These are phyloP conservation scores for Leptomonas seymouri DNA, from an alignment of 208 protist species.

Conservation along the genomic window DNA sequence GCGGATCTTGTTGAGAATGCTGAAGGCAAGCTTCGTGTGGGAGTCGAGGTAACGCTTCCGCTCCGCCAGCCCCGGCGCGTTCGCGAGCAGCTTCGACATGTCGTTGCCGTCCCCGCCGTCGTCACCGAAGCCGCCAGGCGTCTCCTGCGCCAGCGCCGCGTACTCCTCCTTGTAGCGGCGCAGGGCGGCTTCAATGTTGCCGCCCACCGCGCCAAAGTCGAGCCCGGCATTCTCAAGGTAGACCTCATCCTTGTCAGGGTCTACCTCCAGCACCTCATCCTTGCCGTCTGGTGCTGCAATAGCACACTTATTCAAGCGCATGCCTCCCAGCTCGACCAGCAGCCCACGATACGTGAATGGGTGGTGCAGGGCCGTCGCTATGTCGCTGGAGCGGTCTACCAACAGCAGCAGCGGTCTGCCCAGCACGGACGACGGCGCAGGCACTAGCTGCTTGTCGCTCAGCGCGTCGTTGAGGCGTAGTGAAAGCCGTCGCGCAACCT, in stretches of 20 bases:
- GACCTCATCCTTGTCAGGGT: constrained; percentile 84
- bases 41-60: constrained; percentile 83
- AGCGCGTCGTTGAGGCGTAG: constrained; percentile 71
- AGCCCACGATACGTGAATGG: constrained; percentile 90
- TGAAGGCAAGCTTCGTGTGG: constrained; percentile 84
- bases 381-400: constrained; percentile 78
- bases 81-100: constrained; percentile 81
- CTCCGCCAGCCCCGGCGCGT: constrained; percentile 78
- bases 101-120: constrained; percentile 57
- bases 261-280: constrained; percentile 76
- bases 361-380: constrained; percentile 86
- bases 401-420: constrained; percentile 85
- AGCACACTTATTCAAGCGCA: constrained; percentile 85
- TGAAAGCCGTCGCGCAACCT: constrained; percentile 75
- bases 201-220: constrained; percentile 78
- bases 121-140: constrained; percentile 33
- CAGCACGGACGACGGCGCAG: constrained; percentile 54
- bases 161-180: constrained; percentile 79
- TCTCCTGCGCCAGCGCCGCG: constrained; percentile 53
- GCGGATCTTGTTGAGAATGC: constrained; percentile 72
- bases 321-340: constrained; percentile 73
- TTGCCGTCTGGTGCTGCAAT: constrained; percentile 55
- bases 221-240: constrained; percentile 67
- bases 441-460: constrained; percentile 69
- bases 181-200: constrained; percentile 69